Conservation (phyloP, 2,329 filamentous ascomycete genomes). For the Penicillium sp. region DNA sequence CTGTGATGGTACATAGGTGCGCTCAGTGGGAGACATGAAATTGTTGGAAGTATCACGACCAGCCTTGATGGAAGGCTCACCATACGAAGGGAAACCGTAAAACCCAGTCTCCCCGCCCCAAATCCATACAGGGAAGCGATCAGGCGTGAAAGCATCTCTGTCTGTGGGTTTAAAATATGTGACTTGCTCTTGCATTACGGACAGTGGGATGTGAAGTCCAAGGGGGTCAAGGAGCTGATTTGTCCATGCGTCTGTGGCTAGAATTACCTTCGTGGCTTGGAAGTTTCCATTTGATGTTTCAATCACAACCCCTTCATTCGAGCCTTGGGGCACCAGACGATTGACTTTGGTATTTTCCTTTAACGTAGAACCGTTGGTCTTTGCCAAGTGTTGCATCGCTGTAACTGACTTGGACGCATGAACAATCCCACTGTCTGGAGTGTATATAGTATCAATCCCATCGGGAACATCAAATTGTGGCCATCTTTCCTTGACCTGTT, state of each 20-base stretch:
- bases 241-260: conserved; percentile 32
- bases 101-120: conserved; percentile 25
- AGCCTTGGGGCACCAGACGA: conserved; percentile 18
- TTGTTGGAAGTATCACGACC: conserved; percentile 29
- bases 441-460: conserved; percentile 27
- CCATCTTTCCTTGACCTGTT: conserved; percentile 32
- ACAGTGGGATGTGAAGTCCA: conserved; percentile 23
- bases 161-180: conserved; percentile 33
- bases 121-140: conserved; percentile 33
- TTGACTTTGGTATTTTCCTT: conserved; percentile 29
- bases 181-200: conserved; percentile 33
- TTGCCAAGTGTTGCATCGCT: conserved; percentile 27
- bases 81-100: conserved; percentile 33
- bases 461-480: conserved; percentile 30
- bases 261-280: conserved; percentile 26
- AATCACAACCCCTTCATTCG: conserved; percentile 20
- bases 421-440: conserved; percentile 31
- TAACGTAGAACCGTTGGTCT: conserved; percentile 25
- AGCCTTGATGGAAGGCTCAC: conserved; percentile 35
- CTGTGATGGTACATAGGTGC: conserved; percentile 33
- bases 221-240: conserved; percentile 31
- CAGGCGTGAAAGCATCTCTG: conserved; percentile 14
- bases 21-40: conserved; percentile 31
- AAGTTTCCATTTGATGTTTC: conserved; percentile 28
- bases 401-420: conserved; percentile 30